Base-by-base conservation (phyloP, 306 rosid genomes). In the Datisca glomerata region DNA sequence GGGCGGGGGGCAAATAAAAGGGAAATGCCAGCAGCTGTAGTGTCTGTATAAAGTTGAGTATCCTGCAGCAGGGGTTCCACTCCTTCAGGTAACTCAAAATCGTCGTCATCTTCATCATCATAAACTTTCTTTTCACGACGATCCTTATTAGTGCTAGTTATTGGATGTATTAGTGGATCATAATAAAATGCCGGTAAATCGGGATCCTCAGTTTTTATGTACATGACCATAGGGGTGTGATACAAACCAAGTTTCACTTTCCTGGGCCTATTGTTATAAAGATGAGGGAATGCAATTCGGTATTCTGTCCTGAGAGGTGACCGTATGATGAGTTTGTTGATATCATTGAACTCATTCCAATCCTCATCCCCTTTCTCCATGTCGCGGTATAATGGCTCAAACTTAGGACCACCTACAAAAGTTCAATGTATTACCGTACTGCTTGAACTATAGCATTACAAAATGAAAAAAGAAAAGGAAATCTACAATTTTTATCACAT, bases 321-420 rank as follows among this genome's bases (percentile, higher is more conserved):
- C 71, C 98, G 86, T 43, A 89, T 89, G 61, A 89, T 84, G 56
- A 89, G 98, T 46, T 89, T 89, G 72, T 89, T 89, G 37, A 89
- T 89, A 73, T 89, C 98, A 68, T 89, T 89, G 55, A 89, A 89
- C 81, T 89, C 98, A 59, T 89, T 89, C 98, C 98, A 89, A 55
- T 89, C 98, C 65, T 84, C 98, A 48, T 89, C 98, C 45, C 98
- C 98, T 66, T 89, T 89, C 75, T 89, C 98, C 98, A 89, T 89
- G 65, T 89, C 98, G 21, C 98, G 93, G 49, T 89, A 89, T 62
- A 89, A 68, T 12, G 98, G 98, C 80, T 89, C 98, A 68, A 89
- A 89, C 46, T 89, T 89, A 29, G 98, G 98, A 44, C 98, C 98
- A 53, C 98, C 98, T 89, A 68, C 41, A 56, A 7, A 44, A 18